Conservation (phyloP, 768 basidiomycete genomes). For the Rhodotorula taiwanensis region DNA sequence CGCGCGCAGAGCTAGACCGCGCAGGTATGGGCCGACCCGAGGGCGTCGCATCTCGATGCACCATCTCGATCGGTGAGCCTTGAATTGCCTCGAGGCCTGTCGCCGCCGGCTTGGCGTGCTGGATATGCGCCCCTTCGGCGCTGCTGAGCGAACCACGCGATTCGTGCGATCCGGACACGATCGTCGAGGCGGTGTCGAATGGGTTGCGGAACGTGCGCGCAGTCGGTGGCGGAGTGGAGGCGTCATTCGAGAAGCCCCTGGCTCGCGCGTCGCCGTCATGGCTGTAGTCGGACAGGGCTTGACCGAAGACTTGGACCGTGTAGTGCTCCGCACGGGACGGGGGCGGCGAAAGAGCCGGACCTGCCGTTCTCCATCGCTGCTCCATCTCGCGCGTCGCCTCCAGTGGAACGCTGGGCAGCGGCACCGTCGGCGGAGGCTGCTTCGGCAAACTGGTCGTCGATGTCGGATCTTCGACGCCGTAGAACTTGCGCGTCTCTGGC, state of each 20-base stretch:
- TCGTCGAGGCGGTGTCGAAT: background rate
- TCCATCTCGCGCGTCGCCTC: conserved; percentile 13
- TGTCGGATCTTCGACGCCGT: background rate
- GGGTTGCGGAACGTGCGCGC: conserved; percentile 8
- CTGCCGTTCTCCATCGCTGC: conserved; percentile 15
- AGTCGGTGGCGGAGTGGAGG: background rate
- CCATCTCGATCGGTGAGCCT: no score
- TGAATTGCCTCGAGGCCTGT: no score
- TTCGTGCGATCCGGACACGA: background rate
- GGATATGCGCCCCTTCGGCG: background rate
- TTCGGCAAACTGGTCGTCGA: background rate
- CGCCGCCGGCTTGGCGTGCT: background rate
- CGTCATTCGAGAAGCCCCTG: background rate
- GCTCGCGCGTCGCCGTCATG: background rate
- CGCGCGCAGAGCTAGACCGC: background rate
- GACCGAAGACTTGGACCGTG: background rate
- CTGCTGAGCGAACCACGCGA: background rate
- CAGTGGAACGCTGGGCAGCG: conserved; percentile 11
- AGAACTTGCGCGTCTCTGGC: conserved; percentile 13
- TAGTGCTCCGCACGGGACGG: background rate
- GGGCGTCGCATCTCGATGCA: background rate
- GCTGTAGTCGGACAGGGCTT: background rate
- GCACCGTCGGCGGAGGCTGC: conserved; percentile 6
- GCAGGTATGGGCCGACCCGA: background rate
- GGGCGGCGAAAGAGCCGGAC: background rate